These are phyloP conservation scores for Cyberlindnera suaveolens DNA, from an alignment of 805 yeast species.

Conservation along the genomic window DNA sequence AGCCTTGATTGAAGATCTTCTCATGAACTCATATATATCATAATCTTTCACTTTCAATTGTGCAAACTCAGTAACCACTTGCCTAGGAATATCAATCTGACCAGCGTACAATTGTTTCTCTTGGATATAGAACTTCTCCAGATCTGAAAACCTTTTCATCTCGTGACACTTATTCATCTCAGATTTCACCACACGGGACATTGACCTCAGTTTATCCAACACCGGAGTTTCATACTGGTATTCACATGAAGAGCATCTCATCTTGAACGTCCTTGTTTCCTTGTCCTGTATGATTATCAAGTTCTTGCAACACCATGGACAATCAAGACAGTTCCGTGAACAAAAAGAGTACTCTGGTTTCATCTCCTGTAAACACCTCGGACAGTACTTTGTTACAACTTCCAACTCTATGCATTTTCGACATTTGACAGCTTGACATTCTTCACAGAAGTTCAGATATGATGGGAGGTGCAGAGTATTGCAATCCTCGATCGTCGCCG, in stretches of 20 bases:
- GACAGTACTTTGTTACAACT: slow-evolving; percentile 21
- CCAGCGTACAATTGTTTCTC: slow-evolving; percentile 8
- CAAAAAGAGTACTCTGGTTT: slow-evolving; percentile 19
- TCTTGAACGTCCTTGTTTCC: slow-evolving; percentile 3
- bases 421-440: slow-evolving; percentile 23
- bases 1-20: slow-evolving; percentile 5
- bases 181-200: slow-evolving; percentile 12
- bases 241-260: slow-evolving; percentile 14
- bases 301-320: slow-evolving; percentile 19
- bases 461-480: slow-evolving; percentile 15
- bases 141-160: slow-evolving; percentile 8
- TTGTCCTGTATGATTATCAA: slow-evolving; percentile 9
- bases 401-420: slow-evolving; percentile 23
- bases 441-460: slow-evolving; percentile 18
- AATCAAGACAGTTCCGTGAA: slow-evolving; percentile 23
- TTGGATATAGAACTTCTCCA: slow-evolving; percentile 18
- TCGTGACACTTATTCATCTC: slow-evolving; percentile 1
- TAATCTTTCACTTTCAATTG: slow-evolving; percentile 10
- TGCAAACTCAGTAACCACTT: slow-evolving; percentile 9
- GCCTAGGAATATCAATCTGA: slow-evolving; percentile 11
- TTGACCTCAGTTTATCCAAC: slow-evolving; percentile 13
- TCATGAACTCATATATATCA: slow-evolving; percentile 13
- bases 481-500: slow-evolving; percentile 15
- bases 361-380: slow-evolving; percentile 22
- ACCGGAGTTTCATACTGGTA: slow-evolving; percentile 11